Evolutionary conservation across 768 basidiomycete species (phyloP), one percentile per base, ranked within the genome.

Genomic region (Amanita pallidorosea): DNA sequence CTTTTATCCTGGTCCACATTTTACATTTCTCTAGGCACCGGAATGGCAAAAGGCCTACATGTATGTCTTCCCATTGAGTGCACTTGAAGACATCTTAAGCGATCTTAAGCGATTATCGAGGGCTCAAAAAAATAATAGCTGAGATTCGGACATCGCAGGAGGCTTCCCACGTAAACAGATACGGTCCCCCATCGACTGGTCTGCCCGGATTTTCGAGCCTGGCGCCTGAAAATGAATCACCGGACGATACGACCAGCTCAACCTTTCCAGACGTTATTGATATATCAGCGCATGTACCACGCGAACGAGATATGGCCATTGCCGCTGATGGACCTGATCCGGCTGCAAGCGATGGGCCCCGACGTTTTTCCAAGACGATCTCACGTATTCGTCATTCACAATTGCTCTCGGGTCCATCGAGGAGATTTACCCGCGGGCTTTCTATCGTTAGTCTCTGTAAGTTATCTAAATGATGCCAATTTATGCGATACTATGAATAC

Each of bases 21-120:
- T 25, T 35, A 33, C 27, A 18, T 51, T 31, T 27, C 48, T 43
- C 55, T 44, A 88, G 87, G 80, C 75, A 27, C 79, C 84, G 2
- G 87, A 88, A 65, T 89, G 83, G 83, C 79, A 80, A 56, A 76
- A 70, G 56, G 80, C 78, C 2, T 83, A 85, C 60, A 82, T 84
- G 82, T 78, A 52, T 34, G 70, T 38, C 13, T 46, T 20, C 11
- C 37, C 15, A 25, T 17, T 25, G 37, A 6, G n/a, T 22, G 9
- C 63, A 41, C 23, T 49, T 44, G 29, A 36, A 36, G 38, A 35
- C 45, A 17, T 33, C n/a, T 54, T 53, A 43, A 23, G 50, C 13
- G 18, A 41, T 20, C 47, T 29, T 34, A 55, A 89, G 87, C 60
- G 79, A 89, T 61, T 90, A 89, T 58, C 74, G 75, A 2, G 77